These are phyloP conservation scores for Tylopilus sp. DNA, from an alignment of 1,284 basidiomycete genomes.

Conservation along the genomic window DNA sequence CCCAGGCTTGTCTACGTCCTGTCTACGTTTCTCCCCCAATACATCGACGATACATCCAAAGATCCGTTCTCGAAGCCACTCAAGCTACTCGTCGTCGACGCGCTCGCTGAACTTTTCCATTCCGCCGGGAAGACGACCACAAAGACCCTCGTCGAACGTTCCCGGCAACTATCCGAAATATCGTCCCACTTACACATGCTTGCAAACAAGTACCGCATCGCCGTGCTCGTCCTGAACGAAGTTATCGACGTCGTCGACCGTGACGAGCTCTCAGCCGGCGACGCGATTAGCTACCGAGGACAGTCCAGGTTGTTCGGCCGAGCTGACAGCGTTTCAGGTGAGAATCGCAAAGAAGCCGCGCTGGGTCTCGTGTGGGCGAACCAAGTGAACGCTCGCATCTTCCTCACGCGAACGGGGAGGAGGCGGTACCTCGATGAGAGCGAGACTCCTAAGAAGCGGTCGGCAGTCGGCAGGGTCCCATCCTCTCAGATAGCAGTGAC, in stretches of 20 bases:
- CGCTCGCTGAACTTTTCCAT: constrained; percentile 78
- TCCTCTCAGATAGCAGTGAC: constrained; percentile 1
- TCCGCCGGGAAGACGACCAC: constrained; percentile 52
- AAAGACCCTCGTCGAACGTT: constrained; percentile 62
- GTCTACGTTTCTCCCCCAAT: constrained; percentile 56
- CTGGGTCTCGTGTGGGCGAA: constrained; percentile 91
- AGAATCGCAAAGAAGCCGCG: constrained; percentile 70
- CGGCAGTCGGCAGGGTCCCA: background rate
- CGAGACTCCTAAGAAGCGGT: constrained; percentile 21
- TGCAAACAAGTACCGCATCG: constrained; percentile 60
- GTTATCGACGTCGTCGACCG: constrained; percentile 72
- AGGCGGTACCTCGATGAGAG: constrained; percentile 50
- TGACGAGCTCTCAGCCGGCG: constrained; percentile 21
- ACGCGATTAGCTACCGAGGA: constrained; percentile 51
- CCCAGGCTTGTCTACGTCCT: constrained; percentile 66
- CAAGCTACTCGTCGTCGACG: constrained; percentile 76
- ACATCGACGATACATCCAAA: constrained; percentile 42
- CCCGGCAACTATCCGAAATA: constrained; percentile 63
- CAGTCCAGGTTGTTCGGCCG: constrained; percentile 78
- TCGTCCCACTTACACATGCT: constrained; percentile 65
- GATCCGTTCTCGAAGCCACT: constrained; percentile 46
- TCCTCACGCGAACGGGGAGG: constrained; percentile 75
- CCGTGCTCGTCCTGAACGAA: constrained; percentile 83
- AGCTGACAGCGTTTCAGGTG: constrained; percentile 51
- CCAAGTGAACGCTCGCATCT: constrained; percentile 77